Percentiles rank a stretch among this genome's conserved stretches.
phyloP scores from a whole-genome alignment of 345 rosid species.

The Populus nigra region DNA sequence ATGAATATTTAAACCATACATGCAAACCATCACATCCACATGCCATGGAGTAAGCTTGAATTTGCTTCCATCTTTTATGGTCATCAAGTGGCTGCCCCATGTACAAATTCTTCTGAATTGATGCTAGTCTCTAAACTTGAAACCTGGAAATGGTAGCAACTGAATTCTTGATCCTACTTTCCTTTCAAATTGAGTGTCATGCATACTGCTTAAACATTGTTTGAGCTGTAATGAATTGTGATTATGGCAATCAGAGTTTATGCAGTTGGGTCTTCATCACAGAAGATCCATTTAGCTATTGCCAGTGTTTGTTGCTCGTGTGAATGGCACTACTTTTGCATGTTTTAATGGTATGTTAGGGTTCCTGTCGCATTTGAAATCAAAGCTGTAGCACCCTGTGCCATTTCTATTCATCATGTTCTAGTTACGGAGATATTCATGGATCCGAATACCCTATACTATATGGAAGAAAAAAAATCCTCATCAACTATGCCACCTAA shows the following conservation, averaged over 20 bases:
- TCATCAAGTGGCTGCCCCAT: neutral
- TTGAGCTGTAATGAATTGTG: neutral
- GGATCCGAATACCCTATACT: neutral
- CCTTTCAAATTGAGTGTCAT: neutral
- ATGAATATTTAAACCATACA: too few species aligned
- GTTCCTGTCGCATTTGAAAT: neutral
- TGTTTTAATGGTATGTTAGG: neutral
- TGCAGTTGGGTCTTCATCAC: too few species aligned
- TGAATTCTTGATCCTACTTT: neutral
- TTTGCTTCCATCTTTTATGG: neutral
- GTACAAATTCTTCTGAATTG: neutral
- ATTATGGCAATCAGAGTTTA: too few species aligned
- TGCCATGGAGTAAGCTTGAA: neutral
- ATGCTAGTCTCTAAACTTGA: neutral
- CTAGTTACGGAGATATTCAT: neutral
- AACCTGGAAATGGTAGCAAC: neutral
- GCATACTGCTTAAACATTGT: neutral
- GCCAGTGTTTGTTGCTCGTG: neutral
- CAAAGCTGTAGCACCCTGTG: neutral
- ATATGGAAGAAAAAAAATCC: neutral
- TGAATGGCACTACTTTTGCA: neutral
- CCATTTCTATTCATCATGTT: too few species aligned
- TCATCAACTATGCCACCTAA: too few species aligned
- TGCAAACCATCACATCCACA: neutral
- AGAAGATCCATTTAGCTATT: neutral